Percentiles rank a stretch among this genome's conserved stretches.
phyloP scores from a whole-genome alignment of 768 basidiomycete genomes.

The Hygrocybe coccinea region DNA sequence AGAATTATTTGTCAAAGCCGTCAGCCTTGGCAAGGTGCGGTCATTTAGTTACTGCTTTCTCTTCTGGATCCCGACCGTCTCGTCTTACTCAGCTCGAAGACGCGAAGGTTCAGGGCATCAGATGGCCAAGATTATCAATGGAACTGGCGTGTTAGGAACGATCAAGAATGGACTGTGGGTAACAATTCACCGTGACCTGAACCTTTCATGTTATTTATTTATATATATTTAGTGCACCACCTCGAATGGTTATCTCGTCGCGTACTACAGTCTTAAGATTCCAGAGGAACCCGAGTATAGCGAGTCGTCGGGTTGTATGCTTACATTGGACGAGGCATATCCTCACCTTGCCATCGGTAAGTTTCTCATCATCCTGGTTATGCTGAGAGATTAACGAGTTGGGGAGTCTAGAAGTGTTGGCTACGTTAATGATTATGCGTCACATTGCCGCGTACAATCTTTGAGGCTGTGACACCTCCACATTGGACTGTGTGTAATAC shows the following conservation, averaged over 20 bases:
- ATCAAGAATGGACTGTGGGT: conserved; percentile 64
- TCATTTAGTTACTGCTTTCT: conserved; percentile 5
- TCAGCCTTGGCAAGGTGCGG: conserved; percentile 40
- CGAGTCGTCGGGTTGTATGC: conserved; percentile 58
- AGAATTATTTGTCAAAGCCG: conserved; percentile 45
- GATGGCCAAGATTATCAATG: conserved; percentile 61
- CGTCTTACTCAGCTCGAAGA: conserved; percentile 31
- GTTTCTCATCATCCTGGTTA: conserved; percentile 14
- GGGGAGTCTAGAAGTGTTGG: conserved; percentile 47
- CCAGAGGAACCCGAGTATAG: conserved; percentile 52
- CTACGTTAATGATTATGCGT: conserved; percentile 59
- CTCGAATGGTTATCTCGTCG: conserved; percentile 45
- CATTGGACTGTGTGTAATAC: too few relatives aligned
- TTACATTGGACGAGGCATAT: conserved; percentile 60
- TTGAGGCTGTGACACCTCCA: conserved; percentile 3
- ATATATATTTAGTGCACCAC: conserved; percentile 48
- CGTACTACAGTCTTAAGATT: conserved; percentile 55
- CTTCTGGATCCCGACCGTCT: neutral
- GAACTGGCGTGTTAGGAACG: conserved; percentile 43
- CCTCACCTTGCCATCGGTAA: conserved; percentile 52
- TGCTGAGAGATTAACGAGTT: conserved; percentile 4
- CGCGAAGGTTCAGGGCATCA: conserved; percentile 52
- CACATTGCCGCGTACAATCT: conserved; percentile 49
- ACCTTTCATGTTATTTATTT: neutral
- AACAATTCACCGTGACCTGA: conserved; percentile 5